Conservation (phyloP, 163 green algal genomes). For the Volvox carteri region DNA sequence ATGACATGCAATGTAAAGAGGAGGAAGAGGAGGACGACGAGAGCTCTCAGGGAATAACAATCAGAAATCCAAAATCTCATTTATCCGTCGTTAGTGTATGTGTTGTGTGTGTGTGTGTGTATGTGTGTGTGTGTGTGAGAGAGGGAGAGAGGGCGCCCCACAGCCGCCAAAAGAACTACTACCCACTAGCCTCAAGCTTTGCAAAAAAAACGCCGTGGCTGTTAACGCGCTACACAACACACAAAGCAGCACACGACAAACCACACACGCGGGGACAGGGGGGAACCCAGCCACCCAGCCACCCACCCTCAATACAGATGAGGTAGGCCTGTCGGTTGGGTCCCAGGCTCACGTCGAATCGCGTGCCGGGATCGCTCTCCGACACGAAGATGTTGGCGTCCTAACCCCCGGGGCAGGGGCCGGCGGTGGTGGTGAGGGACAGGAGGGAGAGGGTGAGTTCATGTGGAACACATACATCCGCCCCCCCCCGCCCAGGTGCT, state of each 20-base stretch:
- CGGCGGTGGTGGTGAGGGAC: background rate
- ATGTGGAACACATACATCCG: too few relatives aligned
- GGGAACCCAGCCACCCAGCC: background rate
- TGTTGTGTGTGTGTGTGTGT: background rate
- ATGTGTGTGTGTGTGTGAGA: background rate
- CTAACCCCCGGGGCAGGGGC: constrained; percentile 50
- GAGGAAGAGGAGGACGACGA: background rate
- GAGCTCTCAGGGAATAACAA: background rate
- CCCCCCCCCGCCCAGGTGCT: too few relatives aligned
- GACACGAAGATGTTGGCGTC: constrained; percentile 86
- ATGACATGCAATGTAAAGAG: background rate
- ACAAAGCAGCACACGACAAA: too few relatives aligned
- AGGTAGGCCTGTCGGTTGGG: constrained; percentile 80
- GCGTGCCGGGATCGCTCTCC: constrained; percentile 75
- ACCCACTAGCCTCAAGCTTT: too few relatives aligned
- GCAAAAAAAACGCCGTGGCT: too few relatives aligned
- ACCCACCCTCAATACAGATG: constrained; percentile 81
- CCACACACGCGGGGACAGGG: background rate
- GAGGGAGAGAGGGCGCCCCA: background rate
- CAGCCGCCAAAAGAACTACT: too few relatives aligned
- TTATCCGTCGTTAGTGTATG: background rate
- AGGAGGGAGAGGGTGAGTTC: too few relatives aligned
- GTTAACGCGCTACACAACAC: too few relatives aligned
- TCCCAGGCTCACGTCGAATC: constrained; percentile 70
- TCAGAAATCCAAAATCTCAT: too few relatives aligned